phyloP scores from a whole-genome alignment of 2,329 filamentous ascomycete species.

The Gyromitra esculenta region DNA sequence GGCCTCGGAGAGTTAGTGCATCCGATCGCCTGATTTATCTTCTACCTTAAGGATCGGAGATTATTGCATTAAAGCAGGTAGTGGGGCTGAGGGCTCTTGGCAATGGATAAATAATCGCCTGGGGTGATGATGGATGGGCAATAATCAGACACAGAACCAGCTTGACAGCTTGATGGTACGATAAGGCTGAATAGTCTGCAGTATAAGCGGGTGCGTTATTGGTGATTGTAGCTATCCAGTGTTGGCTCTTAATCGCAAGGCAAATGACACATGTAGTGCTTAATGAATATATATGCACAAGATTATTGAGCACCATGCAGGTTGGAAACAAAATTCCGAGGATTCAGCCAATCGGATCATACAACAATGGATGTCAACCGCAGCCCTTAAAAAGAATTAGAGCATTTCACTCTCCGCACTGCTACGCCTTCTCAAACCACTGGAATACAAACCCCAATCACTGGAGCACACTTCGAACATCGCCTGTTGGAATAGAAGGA shows the following conservation, averaged over 20 bases:
- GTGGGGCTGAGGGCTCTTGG: not conserved
- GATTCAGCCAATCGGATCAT: not conserved
- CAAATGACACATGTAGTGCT: not conserved
- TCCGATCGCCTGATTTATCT: not conserved
- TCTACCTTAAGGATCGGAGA: not conserved
- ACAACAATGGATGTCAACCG: not conserved
- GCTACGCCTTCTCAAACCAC: not conserved
- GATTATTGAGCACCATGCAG: not conserved
- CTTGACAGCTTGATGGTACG: not conserved
- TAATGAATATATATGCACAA: not conserved
- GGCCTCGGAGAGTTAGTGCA: not conserved
- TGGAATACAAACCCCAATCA: not conserved
- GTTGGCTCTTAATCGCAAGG: not conserved
- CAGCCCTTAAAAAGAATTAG: not conserved
- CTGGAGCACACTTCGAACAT: not conserved
- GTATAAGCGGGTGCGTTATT: not conserved
- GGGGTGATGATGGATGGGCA: slow-evolving; percentile 1
- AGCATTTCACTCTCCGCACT: not conserved
- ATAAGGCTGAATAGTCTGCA: not conserved
- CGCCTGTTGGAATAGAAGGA: not conserved
- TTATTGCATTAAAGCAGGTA: not conserved
- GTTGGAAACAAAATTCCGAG: not conserved
- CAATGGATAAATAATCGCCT: slow-evolving; percentile 6
- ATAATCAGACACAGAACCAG: not conserved
- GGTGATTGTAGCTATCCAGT: not conserved